Evolutionary conservation across 495 filamentous ascomycete species (phyloP).

Genomic region (Hyaloscypha variabilis): DNA sequence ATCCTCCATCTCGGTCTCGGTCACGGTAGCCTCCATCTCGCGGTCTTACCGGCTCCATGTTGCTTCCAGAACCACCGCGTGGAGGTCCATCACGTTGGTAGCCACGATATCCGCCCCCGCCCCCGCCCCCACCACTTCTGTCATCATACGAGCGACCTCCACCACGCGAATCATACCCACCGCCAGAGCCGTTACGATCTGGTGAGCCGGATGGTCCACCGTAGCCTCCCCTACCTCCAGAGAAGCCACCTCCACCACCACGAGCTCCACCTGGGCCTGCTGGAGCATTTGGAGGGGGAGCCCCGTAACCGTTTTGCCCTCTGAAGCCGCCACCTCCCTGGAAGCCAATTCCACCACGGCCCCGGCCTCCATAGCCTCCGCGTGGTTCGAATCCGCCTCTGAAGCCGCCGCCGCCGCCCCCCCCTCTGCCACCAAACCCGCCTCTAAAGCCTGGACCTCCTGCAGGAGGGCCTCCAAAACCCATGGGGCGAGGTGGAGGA

Average conservation of each 20-base stretch:
- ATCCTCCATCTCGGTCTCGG: conserved; percentile 39
- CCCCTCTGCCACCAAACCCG: conserved; percentile 47
- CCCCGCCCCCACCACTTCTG: conserved; percentile 41
- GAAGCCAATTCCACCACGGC: conserved; percentile 58
- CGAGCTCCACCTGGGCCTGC: conserved; percentile 66
- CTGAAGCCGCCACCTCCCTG: conserved; percentile 56
- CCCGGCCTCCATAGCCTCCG: conserved; percentile 41
- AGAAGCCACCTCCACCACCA: conserved; percentile 58
- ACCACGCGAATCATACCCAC: conserved; percentile 62
- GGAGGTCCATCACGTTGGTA: conserved; percentile 59
- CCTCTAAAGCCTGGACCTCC: conserved; percentile 49
- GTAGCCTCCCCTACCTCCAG: conserved; percentile 45
- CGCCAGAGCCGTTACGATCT: conserved; percentile 44
- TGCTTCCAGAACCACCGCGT: conserved; percentile 61
- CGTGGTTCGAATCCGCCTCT: conserved; percentile 55
- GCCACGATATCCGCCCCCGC: conserved; percentile 57
- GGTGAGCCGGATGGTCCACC: conserved; percentile 39
- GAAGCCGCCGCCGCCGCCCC: conserved; percentile 49
- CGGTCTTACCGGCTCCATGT: conserved; percentile 68
- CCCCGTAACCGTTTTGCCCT: conserved; percentile 45
- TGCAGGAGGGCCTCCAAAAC: conserved; percentile 58
- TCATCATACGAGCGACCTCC: conserved; percentile 65
- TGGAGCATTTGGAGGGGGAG: conserved; percentile 73
- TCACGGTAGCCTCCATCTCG: conserved; percentile 52
- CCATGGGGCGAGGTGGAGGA: conserved; percentile 68